Evolutionary conservation across 2,329 filamentous ascomycete species (phyloP).

Genomic region (Chaetoscypha palmicola): DNA sequence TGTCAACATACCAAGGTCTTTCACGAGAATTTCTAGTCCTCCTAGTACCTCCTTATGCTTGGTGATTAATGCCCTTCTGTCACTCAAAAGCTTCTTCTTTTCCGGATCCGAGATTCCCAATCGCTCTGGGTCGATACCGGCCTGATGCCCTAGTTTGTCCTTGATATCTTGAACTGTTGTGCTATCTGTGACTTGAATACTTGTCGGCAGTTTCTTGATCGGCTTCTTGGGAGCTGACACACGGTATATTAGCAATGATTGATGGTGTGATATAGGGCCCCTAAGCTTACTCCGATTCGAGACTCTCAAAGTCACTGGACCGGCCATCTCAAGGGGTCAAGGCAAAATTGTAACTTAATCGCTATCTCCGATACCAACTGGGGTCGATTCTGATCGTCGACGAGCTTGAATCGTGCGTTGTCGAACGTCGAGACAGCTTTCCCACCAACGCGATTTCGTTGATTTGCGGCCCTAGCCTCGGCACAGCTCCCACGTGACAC

Average conservation of each 20-base stretch:
- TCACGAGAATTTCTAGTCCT: conserved; percentile 65
- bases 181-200: conserved; percentile 37
- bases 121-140: conserved; percentile 51
- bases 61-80: conserved; percentile 48
- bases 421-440: no score
- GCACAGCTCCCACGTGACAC: no score
- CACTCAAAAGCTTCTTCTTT: conserved; percentile 56
- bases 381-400: no score
- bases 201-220: conserved; percentile 45
- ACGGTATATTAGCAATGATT: not conserved
- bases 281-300: conserved; percentile 9
- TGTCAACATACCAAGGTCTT: conserved; percentile 70
- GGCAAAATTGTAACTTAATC: no score
- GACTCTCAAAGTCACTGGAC: conserved; percentile 9
- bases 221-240: conserved; percentile 26
- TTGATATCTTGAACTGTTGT: conserved; percentile 56
- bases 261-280: not conserved
- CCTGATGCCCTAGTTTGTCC: conserved; percentile 43
- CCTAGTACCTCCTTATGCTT: conserved; percentile 43
- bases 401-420: no score
- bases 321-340: conserved; percentile 1
- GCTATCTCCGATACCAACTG: no score
- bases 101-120: conserved; percentile 55
- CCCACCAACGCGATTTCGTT: no score
- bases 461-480: no score